phyloP scores from a whole-genome alignment of 2,329 filamentous ascomycete species.

The Pseudogymnoascus sp. region DNA sequence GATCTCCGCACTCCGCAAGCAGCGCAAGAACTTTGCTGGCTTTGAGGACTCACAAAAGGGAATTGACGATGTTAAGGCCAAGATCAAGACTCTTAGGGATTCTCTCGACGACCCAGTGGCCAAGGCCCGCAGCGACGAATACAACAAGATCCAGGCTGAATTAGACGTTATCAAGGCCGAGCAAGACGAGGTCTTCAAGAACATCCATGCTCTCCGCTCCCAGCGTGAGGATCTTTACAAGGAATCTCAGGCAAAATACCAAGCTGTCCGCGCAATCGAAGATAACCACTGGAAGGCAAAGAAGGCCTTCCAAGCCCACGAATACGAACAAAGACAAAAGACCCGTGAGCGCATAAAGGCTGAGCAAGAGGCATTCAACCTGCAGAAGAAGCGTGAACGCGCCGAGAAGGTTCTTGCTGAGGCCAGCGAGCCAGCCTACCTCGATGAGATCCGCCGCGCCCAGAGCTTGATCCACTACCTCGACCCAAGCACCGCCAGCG shows the following conservation, averaged over 20 bases:
- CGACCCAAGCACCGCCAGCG: constrained; percentile 62
- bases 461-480: constrained; percentile 87
- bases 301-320: constrained; percentile 75
- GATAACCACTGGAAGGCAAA: constrained; percentile 78
- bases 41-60: constrained; percentile 81
- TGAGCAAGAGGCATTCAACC: constrained; percentile 67
- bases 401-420: constrained; percentile 72
- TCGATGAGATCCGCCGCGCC: constrained; percentile 84
- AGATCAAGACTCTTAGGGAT: constrained; percentile 85
- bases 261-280: constrained; percentile 76
- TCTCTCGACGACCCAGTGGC: constrained; percentile 83
- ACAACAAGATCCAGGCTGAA: constrained; percentile 77
- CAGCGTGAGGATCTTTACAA: constrained; percentile 76
- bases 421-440: constrained; percentile 78
- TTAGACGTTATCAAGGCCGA: constrained; percentile 85
- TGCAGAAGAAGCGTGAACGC: constrained; percentile 66
- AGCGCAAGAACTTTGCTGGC: constrained; percentile 81
- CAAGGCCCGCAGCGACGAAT: constrained; percentile 80
- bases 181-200: constrained; percentile 86
- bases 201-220: constrained; percentile 73
- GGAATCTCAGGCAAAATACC: constrained; percentile 80
- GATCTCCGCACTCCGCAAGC: constrained; percentile 74
- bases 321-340: constrained; percentile 72
- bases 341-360: constrained; percentile 70
- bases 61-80: constrained; percentile 78